Evolutionary conservation across 768 basidiomycete species (phyloP).

Genomic region (Lanmaoa rubissima): DNA sequence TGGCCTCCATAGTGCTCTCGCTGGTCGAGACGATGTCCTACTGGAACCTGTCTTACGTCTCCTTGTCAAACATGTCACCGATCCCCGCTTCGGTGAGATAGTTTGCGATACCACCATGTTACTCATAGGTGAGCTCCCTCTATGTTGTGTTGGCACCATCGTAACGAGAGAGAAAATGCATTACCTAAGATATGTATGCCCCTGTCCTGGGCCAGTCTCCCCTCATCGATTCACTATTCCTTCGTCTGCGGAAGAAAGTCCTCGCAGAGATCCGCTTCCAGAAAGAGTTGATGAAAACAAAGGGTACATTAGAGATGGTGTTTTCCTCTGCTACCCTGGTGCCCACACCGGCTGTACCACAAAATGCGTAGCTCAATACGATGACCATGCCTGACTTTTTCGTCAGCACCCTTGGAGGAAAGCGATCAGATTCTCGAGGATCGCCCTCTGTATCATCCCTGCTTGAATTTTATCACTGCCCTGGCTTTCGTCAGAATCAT

Average conservation of each 20-base stretch:
- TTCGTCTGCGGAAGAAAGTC: constrained; percentile 82
- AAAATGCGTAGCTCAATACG: constrained; percentile 15
- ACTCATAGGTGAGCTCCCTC: constrained; percentile 68
- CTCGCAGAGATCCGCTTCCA: constrained; percentile 85
- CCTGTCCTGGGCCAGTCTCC: constrained; percentile 94
- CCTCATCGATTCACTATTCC: constrained; percentile 82
- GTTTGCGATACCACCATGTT: constrained; percentile 78
- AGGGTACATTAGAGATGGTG: constrained; percentile 91
- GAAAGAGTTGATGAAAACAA: constrained; percentile 75
- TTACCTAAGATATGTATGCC: constrained; percentile 77
- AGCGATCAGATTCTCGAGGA: constrained; percentile 63
- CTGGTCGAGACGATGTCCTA: constrained; percentile 90
- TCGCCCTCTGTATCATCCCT: constrained; percentile 60
- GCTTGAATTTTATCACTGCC: constrained; percentile 31
- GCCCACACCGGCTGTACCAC: constrained; percentile 13
- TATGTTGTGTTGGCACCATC: background rate
- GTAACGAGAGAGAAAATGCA: constrained; percentile 4
- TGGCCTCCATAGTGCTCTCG: constrained; percentile 80
- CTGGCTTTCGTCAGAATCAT: constrained; percentile 30
- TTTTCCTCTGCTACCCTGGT: constrained; percentile 54
- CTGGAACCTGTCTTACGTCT: constrained; percentile 89
- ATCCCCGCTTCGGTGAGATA: constrained; percentile 91
- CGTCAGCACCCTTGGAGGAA: constrained; percentile 46
- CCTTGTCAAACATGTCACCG: constrained; percentile 78
- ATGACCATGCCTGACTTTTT: constrained; percentile 1